Evolutionary conservation across 352 stramenopile species (phyloP).

Genomic region (Pythium biforme): DNA sequence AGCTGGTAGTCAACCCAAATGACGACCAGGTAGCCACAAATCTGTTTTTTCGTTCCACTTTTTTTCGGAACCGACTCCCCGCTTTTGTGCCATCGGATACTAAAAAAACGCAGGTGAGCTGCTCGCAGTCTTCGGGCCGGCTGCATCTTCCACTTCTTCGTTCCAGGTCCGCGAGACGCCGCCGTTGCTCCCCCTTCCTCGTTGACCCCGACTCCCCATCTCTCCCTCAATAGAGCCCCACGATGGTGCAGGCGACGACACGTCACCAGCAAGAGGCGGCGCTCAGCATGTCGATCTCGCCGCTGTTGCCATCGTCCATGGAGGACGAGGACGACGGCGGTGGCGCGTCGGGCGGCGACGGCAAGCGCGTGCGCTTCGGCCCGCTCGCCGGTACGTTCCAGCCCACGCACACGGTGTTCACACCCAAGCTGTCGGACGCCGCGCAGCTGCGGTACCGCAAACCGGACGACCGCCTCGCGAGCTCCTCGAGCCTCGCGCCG

Average conservation of each 20-base stretch:
- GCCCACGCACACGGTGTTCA: slow-evolving; percentile 86
- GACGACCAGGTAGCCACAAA: slow-evolving; percentile 13
- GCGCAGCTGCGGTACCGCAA: slow-evolving; percentile 75
- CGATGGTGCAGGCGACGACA: slow-evolving; percentile 46
- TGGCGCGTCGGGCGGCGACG: slow-evolving; percentile 4
- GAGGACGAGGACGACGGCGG: slow-evolving; percentile 45
- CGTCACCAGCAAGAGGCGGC: slow-evolving; percentile 39
- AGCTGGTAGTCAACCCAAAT: slow-evolving; percentile 12
- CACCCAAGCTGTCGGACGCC: slow-evolving; percentile 65
- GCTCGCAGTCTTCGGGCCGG: background rate
- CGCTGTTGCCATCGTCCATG: slow-evolving; percentile 73
- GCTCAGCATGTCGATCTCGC: slow-evolving; percentile 76
- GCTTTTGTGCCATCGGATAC: slow-evolving; percentile 3
- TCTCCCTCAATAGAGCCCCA: too few relatives aligned
- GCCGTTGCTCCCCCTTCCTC: background rate
- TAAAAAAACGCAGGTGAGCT: background rate
- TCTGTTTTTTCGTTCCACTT: slow-evolving; percentile 1
- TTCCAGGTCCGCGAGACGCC: background rate
- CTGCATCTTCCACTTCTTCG: slow-evolving; percentile 13
- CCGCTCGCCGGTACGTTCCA: slow-evolving; percentile 44
- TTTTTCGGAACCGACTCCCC: slow-evolving; percentile 3
- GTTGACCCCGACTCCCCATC: too few relatives aligned
- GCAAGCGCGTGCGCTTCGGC: slow-evolving; percentile 74
- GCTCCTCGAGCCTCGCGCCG: slow-evolving; percentile 45
- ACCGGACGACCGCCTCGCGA: slow-evolving; percentile 68